These are phyloP conservation scores for Gossypium gossypioides DNA, from an alignment of 441 rosid genomes.

Conservation along the genomic window DNA sequence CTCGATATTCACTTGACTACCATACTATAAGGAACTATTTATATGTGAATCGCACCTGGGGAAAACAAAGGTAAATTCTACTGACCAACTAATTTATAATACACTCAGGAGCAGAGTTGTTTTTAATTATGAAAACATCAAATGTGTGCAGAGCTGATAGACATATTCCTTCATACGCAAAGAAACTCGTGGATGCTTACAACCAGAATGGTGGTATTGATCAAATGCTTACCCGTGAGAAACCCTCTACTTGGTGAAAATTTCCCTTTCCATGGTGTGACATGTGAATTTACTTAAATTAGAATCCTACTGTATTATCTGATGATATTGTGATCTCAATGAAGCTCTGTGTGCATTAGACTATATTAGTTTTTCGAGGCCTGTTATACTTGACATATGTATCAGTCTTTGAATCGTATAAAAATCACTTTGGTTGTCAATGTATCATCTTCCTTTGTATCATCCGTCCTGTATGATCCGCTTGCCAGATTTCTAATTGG, in stretches of 20 bases:
- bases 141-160: constrained; percentile 52
- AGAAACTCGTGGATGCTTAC: constrained; percentile 70
- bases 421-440: background rate
- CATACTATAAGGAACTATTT: constrained; percentile 89
- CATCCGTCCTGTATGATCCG: background rate
- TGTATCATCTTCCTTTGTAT: background rate
- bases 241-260: constrained; percentile 6
- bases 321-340: background rate
- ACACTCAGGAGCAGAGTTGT: background rate
- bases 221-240: constrained; percentile 39
- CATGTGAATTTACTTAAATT: background rate
- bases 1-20: constrained; percentile 86
- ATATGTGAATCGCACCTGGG: constrained; percentile 71
- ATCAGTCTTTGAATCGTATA: background rate
- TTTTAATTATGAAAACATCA: constrained; percentile 8
- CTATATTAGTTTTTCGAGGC: background rate
- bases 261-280: background rate
- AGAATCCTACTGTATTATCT: background rate
- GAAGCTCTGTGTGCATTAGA: background rate
- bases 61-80: constrained; percentile 54
- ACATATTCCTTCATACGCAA: constrained; percentile 79
- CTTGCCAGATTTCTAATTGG: background rate
- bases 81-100: background rate
- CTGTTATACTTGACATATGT: background rate
- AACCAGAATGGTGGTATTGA: constrained; percentile 69